Conservation (phyloP, 164 flowering plant genomes). For the Kingdonia uniflora region DNA sequence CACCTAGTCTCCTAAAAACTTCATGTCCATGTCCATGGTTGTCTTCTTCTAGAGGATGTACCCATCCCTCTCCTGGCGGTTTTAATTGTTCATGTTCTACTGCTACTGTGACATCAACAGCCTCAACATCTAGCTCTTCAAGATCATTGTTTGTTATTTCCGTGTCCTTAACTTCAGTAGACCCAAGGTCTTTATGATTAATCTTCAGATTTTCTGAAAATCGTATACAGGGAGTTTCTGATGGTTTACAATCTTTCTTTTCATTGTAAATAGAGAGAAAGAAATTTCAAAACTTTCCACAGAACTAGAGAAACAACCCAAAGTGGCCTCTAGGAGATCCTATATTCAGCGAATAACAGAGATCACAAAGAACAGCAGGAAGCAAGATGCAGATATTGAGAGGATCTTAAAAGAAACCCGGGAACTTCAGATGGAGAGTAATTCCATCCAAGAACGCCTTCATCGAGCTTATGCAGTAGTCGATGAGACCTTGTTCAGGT, state of each 20-base stretch:
- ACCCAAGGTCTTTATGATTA: no score
- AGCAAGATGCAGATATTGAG: constrained; percentile 70
- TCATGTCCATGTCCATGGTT: no score
- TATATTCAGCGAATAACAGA: constrained; percentile 59
- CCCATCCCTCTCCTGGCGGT: no score
- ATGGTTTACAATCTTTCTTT: background rate
- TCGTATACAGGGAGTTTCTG: no score
- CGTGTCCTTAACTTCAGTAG: no score
- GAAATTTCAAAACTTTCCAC: constrained; percentile 40
- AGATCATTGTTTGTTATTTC: no score
- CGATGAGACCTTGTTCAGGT: constrained; percentile 76
- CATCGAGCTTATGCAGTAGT: constrained; percentile 63
- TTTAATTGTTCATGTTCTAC: no score
- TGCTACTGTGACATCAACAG: no score
- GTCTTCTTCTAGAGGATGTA: no score
- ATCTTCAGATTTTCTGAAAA: no score
- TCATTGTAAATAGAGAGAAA: constrained; percentile 36
- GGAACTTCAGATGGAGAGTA: constrained; percentile 75
- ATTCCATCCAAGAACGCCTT: constrained; percentile 70
- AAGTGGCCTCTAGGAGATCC: constrained; percentile 47
- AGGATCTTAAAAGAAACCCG: constrained; percentile 64
- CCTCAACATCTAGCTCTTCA: no score
- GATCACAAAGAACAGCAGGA: constrained; percentile 80
- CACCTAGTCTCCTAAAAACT: no score
- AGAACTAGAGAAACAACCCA: constrained; percentile 55